Percentiles rank a stretch among this genome's conserved stretches.
Evolutionary conservation across 2,329 filamentous ascomycete genomes (phyloP).

Genomic region (Thelonectria discophora): DNA sequence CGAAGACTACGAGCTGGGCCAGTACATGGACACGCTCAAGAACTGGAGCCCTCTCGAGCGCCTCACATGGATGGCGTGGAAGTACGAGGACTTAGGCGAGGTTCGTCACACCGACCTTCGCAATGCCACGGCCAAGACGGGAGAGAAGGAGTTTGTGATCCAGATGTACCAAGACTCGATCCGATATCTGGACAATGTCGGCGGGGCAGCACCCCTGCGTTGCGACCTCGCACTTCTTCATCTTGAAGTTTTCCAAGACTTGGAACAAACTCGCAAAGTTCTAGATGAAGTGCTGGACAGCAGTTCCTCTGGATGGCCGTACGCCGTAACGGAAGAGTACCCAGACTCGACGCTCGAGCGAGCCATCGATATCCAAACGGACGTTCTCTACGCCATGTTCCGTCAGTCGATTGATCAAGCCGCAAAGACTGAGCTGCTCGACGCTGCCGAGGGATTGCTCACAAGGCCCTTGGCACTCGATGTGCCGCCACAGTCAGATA

Average conservation of each 20-base stretch:
- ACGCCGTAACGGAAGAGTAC: slow-evolving; percentile 32
- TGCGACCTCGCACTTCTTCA: slow-evolving; percentile 32
- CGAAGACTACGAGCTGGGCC: slow-evolving; percentile 19
- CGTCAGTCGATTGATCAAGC: slow-evolving; percentile 30
- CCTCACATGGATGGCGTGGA: slow-evolving; percentile 39
- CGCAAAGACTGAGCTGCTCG: slow-evolving; percentile 31
- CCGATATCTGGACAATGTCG: slow-evolving; percentile 39
- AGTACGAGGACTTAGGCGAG: slow-evolving; percentile 20
- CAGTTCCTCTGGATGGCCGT: slow-evolving; percentile 32
- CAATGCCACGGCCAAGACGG: slow-evolving; percentile 27
- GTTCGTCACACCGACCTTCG: slow-evolving; percentile 24
- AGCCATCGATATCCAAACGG: slow-evolving; percentile 29
- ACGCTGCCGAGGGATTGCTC: slow-evolving; percentile 28
- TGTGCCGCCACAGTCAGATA: slow-evolving; percentile 28
- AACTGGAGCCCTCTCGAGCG: slow-evolving; percentile 40
- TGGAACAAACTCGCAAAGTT: slow-evolving; percentile 18
- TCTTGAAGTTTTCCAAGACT: slow-evolving; percentile 29
- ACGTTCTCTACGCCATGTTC: slow-evolving; percentile 36
- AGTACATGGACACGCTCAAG: slow-evolving; percentile 35
- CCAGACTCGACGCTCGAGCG: slow-evolving; percentile 25
- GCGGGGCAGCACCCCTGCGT: slow-evolving; percentile 36
- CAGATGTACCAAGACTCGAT: slow-evolving; percentile 38
- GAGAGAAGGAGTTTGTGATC: slow-evolving; percentile 36
- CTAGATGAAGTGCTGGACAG: slow-evolving; percentile 39
- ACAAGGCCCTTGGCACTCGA: slow-evolving; percentile 32